Evolutionary conservation across 495 filamentous ascomycete species (phyloP).

Genomic region (Saxophila tyrrhenica): DNA sequence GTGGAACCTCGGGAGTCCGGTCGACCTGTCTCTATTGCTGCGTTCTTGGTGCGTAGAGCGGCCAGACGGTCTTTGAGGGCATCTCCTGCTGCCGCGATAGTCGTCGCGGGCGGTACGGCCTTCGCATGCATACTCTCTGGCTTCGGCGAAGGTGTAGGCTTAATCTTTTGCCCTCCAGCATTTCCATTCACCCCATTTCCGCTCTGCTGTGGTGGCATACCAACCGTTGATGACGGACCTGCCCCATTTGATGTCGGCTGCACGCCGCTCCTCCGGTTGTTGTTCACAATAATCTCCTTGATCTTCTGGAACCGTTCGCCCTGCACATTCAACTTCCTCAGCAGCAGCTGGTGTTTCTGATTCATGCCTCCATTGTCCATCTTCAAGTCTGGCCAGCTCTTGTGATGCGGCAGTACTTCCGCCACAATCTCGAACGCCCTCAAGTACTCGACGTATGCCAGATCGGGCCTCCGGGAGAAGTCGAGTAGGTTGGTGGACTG

Average conservation of each 20-base stretch:
- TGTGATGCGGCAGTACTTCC: constrained; percentile 60
- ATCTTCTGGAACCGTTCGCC: constrained; percentile 44
- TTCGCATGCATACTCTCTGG: constrained; percentile 50
- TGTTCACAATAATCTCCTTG: constrained; percentile 55
- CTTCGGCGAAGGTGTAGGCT: constrained; percentile 51
- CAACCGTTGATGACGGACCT: not conserved
- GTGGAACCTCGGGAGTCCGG: constrained; percentile 33
- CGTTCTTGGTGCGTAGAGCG: not conserved
- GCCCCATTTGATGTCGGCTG: constrained; percentile 19
- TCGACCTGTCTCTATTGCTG: constrained; percentile 30
- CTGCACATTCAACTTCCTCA: constrained; percentile 24
- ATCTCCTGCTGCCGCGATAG: not conserved
- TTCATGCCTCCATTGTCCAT: constrained; percentile 22
- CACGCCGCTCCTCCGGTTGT: constrained; percentile 48
- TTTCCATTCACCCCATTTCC: not conserved
- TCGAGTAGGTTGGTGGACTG: constrained; percentile 14
- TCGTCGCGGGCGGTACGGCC: constrained; percentile 23
- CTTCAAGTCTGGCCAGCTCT: constrained; percentile 47
- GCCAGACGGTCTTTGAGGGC: constrained; percentile 21
- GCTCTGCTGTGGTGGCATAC: not conserved
- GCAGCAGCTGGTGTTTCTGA: constrained; percentile 15
- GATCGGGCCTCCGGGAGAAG: constrained; percentile 38
- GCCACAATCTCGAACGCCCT: constrained; percentile 65
- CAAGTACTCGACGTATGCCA: constrained; percentile 66
- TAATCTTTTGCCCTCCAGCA: constrained; percentile 15